These are phyloP conservation scores for Stemphylium beticola DNA, from an alignment of 2,329 filamentous ascomycete genomes.

Conservation along the genomic window DNA sequence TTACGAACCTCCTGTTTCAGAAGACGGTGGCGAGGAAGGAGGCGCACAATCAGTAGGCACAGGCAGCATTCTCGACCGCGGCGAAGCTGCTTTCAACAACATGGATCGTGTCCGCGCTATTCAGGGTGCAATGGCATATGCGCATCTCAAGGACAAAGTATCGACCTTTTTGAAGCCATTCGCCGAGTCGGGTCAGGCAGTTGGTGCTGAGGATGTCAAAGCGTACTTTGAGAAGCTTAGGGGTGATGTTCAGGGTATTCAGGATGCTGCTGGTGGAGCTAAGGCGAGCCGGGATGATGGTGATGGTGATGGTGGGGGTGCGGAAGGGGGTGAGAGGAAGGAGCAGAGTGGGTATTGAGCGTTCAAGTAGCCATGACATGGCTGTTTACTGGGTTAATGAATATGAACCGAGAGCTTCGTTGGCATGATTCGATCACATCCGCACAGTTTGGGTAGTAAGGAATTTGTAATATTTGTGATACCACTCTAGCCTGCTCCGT, in stretches of 20 bases:
- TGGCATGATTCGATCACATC: no score
- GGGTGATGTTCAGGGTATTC: constrained; percentile 79
- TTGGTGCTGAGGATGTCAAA: constrained; percentile 95
- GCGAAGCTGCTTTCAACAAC: constrained; percentile 88
- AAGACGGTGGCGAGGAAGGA: constrained; percentile 55
- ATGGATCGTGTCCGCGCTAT: constrained; percentile 93
- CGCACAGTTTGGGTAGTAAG: no score
- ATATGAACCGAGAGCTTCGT: no score
- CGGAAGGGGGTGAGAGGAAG: constrained; percentile 37
- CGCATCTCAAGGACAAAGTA: constrained; percentile 93
- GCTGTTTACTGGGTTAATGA: no score
- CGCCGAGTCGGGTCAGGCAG: constrained; percentile 85
- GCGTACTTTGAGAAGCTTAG: constrained; percentile 92
- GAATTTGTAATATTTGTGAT: no score
- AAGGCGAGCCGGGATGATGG: constrained; percentile 38
- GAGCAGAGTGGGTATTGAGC: constrained; percentile 51
- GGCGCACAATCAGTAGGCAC: constrained; percentile 68
- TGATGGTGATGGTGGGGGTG: constrained; percentile 29
- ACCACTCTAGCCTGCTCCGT: no score
- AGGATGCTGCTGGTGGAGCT: constrained; percentile 42
- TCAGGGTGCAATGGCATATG: constrained; percentile 96
- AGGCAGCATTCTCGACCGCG: constrained; percentile 84
- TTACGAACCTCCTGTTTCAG: constrained; percentile 88
- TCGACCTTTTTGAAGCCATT: constrained; percentile 94
- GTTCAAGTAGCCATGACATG: neutral